Conservation (phyloP, 441 rosid genomes). For the Gossypium aridum region DNA sequence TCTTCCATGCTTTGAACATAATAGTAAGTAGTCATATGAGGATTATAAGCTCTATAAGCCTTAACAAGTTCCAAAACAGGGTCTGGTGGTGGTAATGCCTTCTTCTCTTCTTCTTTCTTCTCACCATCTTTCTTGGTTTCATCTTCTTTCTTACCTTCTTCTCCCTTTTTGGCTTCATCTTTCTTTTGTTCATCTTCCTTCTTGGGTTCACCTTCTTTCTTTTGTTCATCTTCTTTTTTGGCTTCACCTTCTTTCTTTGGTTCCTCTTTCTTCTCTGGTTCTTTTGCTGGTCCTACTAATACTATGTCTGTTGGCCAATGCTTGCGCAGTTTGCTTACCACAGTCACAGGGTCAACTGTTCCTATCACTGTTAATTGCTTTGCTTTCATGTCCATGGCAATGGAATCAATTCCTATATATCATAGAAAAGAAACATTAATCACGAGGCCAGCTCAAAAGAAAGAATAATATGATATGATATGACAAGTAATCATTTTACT, state of each 20-base stretch:
- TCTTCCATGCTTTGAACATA: conserved; percentile 81
- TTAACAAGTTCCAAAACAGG: conserved; percentile 62
- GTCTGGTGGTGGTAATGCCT: conserved; percentile 43
- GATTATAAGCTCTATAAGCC: conserved; percentile 80
- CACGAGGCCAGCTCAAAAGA: neutral
- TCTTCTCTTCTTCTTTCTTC: conserved; percentile 31
- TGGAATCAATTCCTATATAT: conserved; percentile 73
- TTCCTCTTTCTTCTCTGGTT: conserved; percentile 80
- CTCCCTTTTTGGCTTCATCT: conserved; percentile 37
- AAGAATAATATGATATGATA: neutral
- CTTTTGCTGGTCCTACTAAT: conserved; percentile 82
- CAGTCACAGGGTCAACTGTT: conserved; percentile 62
- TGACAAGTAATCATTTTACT: conserved; percentile 19
- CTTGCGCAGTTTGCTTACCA: conserved; percentile 80
- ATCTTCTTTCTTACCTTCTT: conserved; percentile 28
- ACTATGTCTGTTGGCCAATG: conserved; percentile 67
- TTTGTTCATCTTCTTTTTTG: conserved; percentile 38
- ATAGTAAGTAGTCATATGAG: conserved; percentile 66
- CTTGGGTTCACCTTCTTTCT: conserved; percentile 28
- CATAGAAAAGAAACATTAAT: neutral
- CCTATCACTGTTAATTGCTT: conserved; percentile 71
- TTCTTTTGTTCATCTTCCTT: conserved; percentile 29
- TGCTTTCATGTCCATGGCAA: conserved; percentile 80
- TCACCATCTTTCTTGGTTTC: conserved; percentile 35
- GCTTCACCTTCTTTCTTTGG: conserved; percentile 30